Evolutionary conservation across 139 green algal species (phyloP).

Genomic region (Marvania coccoides): DNA sequence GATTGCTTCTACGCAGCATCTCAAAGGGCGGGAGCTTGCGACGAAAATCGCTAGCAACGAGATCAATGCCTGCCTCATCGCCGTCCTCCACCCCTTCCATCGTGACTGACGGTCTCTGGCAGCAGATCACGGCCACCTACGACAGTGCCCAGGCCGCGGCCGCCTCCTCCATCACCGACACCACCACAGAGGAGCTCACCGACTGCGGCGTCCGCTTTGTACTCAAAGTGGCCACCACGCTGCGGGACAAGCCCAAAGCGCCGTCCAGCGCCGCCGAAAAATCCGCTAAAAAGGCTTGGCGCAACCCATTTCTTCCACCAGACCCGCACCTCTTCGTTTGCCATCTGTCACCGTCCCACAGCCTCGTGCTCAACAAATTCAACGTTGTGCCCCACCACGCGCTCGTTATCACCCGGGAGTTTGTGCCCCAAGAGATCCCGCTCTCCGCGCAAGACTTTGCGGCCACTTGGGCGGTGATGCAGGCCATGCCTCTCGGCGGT

Average conservation of each 20-base stretch:
- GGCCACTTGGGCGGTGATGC: slow-evolving; percentile 42
- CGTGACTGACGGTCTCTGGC: slow-evolving; percentile 8
- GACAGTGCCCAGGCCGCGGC: slow-evolving; percentile 4
- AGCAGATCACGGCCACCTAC: slow-evolving; percentile 10
- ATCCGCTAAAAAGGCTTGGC: slow-evolving; percentile 11
- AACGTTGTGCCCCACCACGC: slow-evolving; percentile 38
- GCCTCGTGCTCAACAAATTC: slow-evolving; percentile 43
- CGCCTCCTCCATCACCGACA: slow-evolving; percentile 14
- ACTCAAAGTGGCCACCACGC: slow-evolving; percentile 45
- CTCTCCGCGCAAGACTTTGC: slow-evolving; percentile 51
- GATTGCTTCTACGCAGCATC: too few relatives aligned
- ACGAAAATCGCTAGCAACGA: too few relatives aligned
- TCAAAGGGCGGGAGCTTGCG: too few relatives aligned
- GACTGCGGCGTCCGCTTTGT: slow-evolving; percentile 39
- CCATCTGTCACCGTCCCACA: slow-evolving; percentile 42
- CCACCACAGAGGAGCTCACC: slow-evolving; percentile 1
- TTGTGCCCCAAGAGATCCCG: slow-evolving; percentile 56
- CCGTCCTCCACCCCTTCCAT: too few relatives aligned
- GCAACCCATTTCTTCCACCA: slow-evolving; percentile 79
- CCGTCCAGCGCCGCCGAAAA: neutral
- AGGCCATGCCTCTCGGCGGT: slow-evolving; percentile 51
- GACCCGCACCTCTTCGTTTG: slow-evolving; percentile 64
- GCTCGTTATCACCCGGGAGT: slow-evolving; percentile 65
- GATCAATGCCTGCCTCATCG: too few relatives aligned
- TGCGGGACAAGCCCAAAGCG: slow-evolving; percentile 65